phyloP scores from a whole-genome alignment of 2,329 filamentous ascomycete genomes.

The Aureobasidium sp. region DNA sequence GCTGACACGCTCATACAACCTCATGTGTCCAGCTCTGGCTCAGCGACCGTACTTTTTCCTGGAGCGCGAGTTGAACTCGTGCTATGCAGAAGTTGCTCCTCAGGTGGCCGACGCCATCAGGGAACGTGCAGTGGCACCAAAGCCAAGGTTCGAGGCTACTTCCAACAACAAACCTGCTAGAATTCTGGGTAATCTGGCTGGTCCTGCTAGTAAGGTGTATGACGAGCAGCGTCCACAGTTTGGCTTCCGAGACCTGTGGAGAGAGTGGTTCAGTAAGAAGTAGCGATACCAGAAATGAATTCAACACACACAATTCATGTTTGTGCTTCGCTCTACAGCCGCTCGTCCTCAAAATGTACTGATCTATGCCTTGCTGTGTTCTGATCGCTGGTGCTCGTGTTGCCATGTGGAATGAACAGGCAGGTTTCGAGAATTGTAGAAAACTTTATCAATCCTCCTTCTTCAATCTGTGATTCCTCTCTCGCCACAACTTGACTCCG shows the following conservation, averaged over 20 bases:
- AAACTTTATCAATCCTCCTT: constrained; percentile 15
- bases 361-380: not conserved
- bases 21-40: constrained; percentile 84
- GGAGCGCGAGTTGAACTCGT: constrained; percentile 68
- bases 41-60: constrained; percentile 88
- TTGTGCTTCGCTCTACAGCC: not conserved
- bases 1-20: constrained; percentile 79
- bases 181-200: constrained; percentile 54
- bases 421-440: not conserved
- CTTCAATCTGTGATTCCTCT: constrained; percentile 47
- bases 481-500: constrained; percentile 74
- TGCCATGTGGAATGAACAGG: not conserved
- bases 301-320: not conserved
- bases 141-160: constrained; percentile 32
- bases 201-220: constrained; percentile 52
- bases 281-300: not conserved
- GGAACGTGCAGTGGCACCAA: constrained; percentile 50
- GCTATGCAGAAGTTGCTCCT: constrained; percentile 80
- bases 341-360: too few relatives aligned
- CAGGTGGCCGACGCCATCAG: constrained; percentile 62
- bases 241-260: constrained; percentile 83
- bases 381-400: not conserved
- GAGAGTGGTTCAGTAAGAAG: constrained; percentile 54
- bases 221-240: constrained; percentile 71
- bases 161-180: constrained; percentile 40